phyloP scores from a whole-genome alignment of 768 basidiomycete genomes.

The Boletales sp. region DNA sequence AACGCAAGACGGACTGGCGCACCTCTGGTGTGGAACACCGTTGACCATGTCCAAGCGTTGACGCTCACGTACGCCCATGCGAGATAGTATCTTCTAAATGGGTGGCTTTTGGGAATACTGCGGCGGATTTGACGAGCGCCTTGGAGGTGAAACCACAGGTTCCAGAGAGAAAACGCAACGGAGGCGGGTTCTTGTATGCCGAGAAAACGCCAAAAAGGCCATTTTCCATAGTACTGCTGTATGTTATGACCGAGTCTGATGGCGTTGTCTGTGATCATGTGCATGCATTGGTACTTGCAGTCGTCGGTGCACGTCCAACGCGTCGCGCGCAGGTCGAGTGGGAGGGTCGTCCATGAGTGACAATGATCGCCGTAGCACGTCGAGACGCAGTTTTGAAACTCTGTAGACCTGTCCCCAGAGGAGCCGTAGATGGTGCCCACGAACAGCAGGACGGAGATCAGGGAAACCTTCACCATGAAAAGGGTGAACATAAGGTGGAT shows the following conservation, averaged over 20 bases:
- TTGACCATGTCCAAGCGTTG: constrained; percentile 92
- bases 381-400: constrained; percentile 38
- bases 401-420: constrained; percentile 32
- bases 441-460: too few relatives aligned
- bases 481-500: too few relatives aligned
- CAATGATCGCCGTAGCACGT: constrained; percentile 31
- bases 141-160: constrained; percentile 69
- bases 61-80: constrained; percentile 66
- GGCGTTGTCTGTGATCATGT: constrained; percentile 62
- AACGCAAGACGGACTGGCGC: constrained; percentile 18
- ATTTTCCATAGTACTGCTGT: constrained; percentile 92
- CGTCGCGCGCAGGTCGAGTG: constrained; percentile 60
- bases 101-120: constrained; percentile 52
- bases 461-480: too few relatives aligned
- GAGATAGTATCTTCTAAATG: constrained; percentile 67
- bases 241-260: constrained; percentile 39
- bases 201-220: constrained; percentile 89
- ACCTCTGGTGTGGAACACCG: constrained; percentile 93
- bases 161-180: constrained; percentile 84
- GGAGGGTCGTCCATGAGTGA: constrained; percentile 34
- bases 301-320: constrained; percentile 87
- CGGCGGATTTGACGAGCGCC: constrained; percentile 51
- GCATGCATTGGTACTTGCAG: constrained; percentile 90
- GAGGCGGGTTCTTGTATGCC: constrained; percentile 95
- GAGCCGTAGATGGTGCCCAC: constrained; percentile 14